phyloP scores from a whole-genome alignment of 2,329 filamentous ascomycete species.

The Hypoxylon sp. region DNA sequence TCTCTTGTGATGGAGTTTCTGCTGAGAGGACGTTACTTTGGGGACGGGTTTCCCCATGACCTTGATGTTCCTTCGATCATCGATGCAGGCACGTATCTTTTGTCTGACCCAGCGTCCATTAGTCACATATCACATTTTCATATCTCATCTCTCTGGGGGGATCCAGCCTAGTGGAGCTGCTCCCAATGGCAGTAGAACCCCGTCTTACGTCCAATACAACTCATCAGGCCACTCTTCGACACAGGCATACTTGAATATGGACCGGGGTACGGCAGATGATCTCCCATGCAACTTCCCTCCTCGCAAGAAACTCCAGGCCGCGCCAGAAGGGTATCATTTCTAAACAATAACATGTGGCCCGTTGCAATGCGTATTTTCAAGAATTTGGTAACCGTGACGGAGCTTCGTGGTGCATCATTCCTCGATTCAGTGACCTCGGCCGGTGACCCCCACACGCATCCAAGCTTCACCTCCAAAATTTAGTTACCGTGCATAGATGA shows the following conservation, averaged over 20 bases:
- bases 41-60: constrained; percentile 36
- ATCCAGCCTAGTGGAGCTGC: constrained; percentile 39
- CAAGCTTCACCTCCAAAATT: constrained; percentile 39
- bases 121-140: constrained; percentile 45
- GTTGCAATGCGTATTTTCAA: constrained; percentile 28
- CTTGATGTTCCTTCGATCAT: constrained; percentile 42
- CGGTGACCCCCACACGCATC: constrained; percentile 40
- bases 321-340: constrained; percentile 41
- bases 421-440: constrained; percentile 39
- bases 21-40: constrained; percentile 32
- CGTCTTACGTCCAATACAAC: constrained; percentile 39
- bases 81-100: constrained; percentile 41
- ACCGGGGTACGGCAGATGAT: constrained; percentile 34
- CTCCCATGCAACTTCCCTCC: constrained; percentile 32
- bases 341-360: constrained; percentile 33
- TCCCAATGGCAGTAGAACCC: constrained; percentile 31
- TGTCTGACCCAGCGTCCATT: constrained; percentile 37
- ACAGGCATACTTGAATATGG: constrained; percentile 34
- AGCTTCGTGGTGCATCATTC: constrained; percentile 38
- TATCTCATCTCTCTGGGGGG: constrained; percentile 38
- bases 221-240: constrained; percentile 38
- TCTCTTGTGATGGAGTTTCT: constrained; percentile 26
- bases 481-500: constrained; percentile 30
- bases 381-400: constrained; percentile 35
- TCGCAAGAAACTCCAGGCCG: constrained; percentile 21